Conservation (phyloP, 169 alveolate species). For the Plasmodium coatneyi region DNA sequence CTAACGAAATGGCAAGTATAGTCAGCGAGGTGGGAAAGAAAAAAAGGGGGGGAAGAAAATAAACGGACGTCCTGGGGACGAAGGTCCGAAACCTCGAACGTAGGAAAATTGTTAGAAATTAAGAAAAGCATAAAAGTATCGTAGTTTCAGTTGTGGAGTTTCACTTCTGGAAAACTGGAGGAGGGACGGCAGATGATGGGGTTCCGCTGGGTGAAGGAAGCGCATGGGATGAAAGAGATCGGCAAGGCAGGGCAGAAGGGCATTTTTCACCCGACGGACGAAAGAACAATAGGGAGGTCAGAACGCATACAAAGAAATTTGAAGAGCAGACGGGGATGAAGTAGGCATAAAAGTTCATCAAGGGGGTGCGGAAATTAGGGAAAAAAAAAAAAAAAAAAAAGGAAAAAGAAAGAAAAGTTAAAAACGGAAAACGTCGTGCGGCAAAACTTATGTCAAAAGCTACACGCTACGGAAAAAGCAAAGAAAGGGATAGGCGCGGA, state of each 20-base stretch:
- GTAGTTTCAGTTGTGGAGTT: neutral
- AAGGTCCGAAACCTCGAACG: neutral
- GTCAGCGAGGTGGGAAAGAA: neutral
- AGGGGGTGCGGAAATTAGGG: neutral
- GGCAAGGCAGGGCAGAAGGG: neutral
- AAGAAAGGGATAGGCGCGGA: neutral
- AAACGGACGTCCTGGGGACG: neutral
- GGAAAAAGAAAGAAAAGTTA: neutral
- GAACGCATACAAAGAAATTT: neutral
- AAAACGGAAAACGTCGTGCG: neutral
- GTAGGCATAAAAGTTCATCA: neutral
- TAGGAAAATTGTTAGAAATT: neutral
- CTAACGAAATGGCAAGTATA: neutral
- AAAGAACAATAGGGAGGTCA: neutral
- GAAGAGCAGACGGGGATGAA: neutral
- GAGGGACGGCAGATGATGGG: neutral
- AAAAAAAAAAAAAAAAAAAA: slow-evolving; percentile 6
- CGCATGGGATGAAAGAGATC: neutral
- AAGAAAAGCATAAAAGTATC: neutral
- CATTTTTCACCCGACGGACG: neutral
- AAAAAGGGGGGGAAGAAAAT: neutral
- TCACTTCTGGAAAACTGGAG: neutral
- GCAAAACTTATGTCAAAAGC: neutral
- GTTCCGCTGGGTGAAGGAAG: neutral
- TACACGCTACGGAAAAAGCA: neutral